Conservation (phyloP, 169 alveolate genomes). For the Cystoisospora suis region DNA sequence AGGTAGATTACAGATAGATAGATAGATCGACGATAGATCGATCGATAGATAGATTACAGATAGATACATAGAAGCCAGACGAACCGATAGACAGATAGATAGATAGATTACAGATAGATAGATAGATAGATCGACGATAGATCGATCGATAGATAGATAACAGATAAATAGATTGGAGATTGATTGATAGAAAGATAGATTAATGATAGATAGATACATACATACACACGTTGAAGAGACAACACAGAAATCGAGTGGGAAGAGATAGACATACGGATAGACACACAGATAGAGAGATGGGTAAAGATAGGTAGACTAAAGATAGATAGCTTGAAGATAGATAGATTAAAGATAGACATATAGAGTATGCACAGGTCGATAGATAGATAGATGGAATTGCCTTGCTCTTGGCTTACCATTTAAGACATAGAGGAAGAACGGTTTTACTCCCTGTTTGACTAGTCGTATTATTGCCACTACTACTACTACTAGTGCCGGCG, state of each 20-base stretch:
- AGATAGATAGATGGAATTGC: neutral
- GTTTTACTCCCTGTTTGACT: neutral
- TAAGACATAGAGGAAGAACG: conserved; percentile 41
- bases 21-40: no score
- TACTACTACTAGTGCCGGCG: neutral
- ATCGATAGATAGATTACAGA: no score
- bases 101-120: neutral
- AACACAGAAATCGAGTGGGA: neutral
- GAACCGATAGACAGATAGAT: no score
- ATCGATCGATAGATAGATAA: neutral
- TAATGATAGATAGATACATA: neutral
- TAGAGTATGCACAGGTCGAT: neutral
- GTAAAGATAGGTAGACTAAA: neutral
- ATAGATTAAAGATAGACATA: neutral
- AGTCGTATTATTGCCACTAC: neutral
- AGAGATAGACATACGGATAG: neutral
- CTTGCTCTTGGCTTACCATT: neutral
- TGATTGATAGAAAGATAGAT: neutral
- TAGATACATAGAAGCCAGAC: no score
- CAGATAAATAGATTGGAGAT: neutral
- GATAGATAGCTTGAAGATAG: neutral
- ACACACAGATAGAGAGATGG: neutral
- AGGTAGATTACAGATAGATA: no score
- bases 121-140: neutral
- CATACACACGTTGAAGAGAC: neutral